Percentiles rank a stretch among this genome's conserved stretches.
These are phyloP conservation scores for Phialemoniopsis sp. DNA, from an alignment of 2,329 filamentous ascomycete species.

Conservation along the genomic window DNA sequence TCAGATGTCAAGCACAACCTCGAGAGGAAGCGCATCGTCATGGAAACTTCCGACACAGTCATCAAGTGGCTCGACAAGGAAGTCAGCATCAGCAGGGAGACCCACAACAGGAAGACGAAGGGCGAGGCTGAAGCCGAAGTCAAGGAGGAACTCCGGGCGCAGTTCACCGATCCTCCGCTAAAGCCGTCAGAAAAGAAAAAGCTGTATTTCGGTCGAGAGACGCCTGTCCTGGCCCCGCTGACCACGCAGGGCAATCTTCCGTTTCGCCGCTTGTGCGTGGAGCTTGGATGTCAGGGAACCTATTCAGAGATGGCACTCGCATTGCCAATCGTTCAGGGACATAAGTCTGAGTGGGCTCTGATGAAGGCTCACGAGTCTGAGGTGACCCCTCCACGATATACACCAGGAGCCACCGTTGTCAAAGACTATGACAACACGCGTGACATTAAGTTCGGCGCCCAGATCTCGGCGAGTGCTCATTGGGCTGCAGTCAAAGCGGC, in stretches of 20 bases:
- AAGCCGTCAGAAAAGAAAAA: conserved; percentile 89
- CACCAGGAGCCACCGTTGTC: conserved; percentile 52
- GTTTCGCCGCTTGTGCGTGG: conserved; percentile 84
- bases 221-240: conserved; percentile 86
- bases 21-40: conserved; percentile 65
- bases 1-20: conserved; percentile 70
- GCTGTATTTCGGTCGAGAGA: conserved; percentile 91
- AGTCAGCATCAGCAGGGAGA: conserved; percentile 40
- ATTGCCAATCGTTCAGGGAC: conserved; percentile 81
- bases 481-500: conserved; percentile 88
- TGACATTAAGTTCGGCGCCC: conserved; percentile 85
- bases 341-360: conserved; percentile 90
- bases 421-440: conserved; percentile 75
- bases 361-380: conserved; percentile 91
- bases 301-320: conserved; percentile 99
- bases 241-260: conserved; percentile 97
- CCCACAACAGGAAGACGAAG: conserved; percentile 34
- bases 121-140: conserved; percentile 21
- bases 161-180: conserved; percentile 81
- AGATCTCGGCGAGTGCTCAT: conserved; percentile 89
- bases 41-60: conserved; percentile 72
- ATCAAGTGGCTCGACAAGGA: conserved; percentile 73
- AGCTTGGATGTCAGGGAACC: conserved; percentile 85
- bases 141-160: conserved; percentile 52
- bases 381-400: conserved; percentile 65